Evolutionary conservation across 805 yeast genomes (phyloP).

Genomic region (Myxozyma geophila): DNA sequence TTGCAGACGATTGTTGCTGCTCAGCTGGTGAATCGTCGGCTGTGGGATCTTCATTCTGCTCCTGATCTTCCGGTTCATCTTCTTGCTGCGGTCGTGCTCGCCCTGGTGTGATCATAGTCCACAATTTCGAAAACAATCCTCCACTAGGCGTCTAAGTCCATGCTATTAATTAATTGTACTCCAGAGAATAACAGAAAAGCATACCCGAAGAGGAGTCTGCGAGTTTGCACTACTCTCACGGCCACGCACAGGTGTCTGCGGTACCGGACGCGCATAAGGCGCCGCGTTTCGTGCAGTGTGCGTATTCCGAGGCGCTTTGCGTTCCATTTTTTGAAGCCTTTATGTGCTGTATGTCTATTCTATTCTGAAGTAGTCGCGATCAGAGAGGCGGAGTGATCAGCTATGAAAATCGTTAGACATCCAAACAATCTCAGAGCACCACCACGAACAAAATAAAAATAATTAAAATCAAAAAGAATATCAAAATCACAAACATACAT

Average conservation of each 20-base stretch:
- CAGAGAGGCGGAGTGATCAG: neutral
- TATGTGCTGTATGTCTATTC: neutral
- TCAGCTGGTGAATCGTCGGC: neutral
- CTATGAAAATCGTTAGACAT: neutral
- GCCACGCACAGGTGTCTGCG: conserved; percentile 13
- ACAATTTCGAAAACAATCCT: conserved; percentile 26
- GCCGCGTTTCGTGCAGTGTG: conserved; percentile 1
- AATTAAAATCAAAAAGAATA: no score
- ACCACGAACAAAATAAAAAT: no score
- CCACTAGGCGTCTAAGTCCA: conserved; percentile 25
- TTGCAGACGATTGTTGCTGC: neutral
- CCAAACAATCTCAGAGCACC: no score
- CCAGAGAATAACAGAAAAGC: neutral
- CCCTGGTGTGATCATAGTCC: conserved; percentile 32
- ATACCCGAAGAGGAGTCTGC: conserved; percentile 12
- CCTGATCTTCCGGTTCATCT: neutral
- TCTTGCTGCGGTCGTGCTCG: conserved; percentile 6
- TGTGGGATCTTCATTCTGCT: neutral
- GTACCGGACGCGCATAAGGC: conserved; percentile 20
- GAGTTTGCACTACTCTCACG: neutral
- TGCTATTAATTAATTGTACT: neutral
- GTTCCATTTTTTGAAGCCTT: conserved; percentile 8
- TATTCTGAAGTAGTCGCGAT: neutral
- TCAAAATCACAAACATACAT: no score
- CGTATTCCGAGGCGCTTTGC: conserved; percentile 16